These are phyloP conservation scores for Rubus parviflorus DNA, from an alignment of 306 rosid species.

Conservation along the genomic window DNA sequence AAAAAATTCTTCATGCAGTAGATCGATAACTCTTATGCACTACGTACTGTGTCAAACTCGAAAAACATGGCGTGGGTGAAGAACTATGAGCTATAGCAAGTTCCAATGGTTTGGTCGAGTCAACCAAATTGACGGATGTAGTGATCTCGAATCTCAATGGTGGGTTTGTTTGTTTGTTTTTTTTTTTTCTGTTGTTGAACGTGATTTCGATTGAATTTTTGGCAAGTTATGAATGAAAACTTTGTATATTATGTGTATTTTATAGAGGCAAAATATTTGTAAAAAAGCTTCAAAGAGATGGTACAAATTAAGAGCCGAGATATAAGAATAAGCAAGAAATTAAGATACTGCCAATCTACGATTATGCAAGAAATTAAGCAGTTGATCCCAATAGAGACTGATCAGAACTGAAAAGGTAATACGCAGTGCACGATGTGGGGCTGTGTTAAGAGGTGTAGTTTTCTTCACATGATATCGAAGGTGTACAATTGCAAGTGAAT, in stretches of 20 bases:
- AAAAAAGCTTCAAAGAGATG: not conserved
- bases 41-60: not conserved
- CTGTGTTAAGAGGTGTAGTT: not conserved
- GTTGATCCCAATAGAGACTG: not conserved
- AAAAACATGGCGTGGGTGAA: not conserved
- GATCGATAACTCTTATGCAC: not conserved
- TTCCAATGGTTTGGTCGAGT: not conserved
- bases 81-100: not conserved
- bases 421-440: slow-evolving; percentile 1
- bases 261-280: not conserved
- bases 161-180: too few species aligned
- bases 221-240: not conserved
- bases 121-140: not conserved
- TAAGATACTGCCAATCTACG: too few species aligned
- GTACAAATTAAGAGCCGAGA: not conserved
- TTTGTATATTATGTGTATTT: not conserved
- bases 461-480: slow-evolving; percentile 1
- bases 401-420: not conserved
- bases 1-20: not conserved
- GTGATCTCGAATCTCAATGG: not conserved
- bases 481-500: not conserved
- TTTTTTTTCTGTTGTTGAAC: not conserved
- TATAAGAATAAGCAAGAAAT: not conserved
- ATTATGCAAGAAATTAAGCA: not conserved
- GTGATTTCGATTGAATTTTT: not conserved